A percentile compares a stretch with the other conserved stretches of the same genome.
Evolutionary conservation across 148 eudicot species (phyloP).

Genomic region (Camellia sinensis): DNA sequence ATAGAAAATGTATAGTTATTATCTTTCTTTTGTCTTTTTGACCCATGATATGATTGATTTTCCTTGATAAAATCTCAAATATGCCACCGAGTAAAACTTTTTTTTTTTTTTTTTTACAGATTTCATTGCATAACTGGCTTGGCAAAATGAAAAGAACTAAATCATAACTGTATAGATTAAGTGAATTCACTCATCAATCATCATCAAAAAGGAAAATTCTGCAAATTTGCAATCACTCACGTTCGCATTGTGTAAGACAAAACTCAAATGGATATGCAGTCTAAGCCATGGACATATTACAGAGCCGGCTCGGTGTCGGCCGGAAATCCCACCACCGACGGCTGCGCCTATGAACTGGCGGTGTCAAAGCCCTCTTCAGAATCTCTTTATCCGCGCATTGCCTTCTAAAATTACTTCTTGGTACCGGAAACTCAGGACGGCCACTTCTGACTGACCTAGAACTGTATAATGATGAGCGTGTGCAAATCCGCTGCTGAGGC

Average conservation of each 20-base stretch:
- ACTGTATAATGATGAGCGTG: slow-evolving; percentile 17
- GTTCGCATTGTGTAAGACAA: neutral
- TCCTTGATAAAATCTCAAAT: neutral
- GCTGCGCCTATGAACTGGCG: slow-evolving; percentile 42
- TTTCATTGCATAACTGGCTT: no score
- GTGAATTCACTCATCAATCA: neutral
- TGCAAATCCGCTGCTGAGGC: neutral
- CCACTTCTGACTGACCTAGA: slow-evolving; percentile 19
- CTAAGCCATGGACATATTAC: slow-evolving; percentile 49
- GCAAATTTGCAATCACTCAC: neutral
- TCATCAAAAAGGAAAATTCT: neutral
- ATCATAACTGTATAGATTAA: no score
- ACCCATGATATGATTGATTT: neutral
- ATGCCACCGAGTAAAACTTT: neutral
- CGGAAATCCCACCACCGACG: slow-evolving; percentile 62
- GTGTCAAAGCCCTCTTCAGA: slow-evolving; percentile 51
- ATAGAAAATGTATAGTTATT: neutral
- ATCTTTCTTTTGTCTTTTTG: neutral
- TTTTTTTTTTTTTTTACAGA: no score
- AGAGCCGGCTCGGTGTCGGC: slow-evolving; percentile 72
- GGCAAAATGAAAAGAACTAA: no score
- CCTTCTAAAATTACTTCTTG: slow-evolving; percentile 30
- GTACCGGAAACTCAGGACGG: neutral
- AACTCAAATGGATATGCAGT: neutral
- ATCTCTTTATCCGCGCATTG: slow-evolving; percentile 52